phyloP scores from a whole-genome alignment of 2,329 filamentous ascomycete genomes.

The Cercospora berteroae region DNA sequence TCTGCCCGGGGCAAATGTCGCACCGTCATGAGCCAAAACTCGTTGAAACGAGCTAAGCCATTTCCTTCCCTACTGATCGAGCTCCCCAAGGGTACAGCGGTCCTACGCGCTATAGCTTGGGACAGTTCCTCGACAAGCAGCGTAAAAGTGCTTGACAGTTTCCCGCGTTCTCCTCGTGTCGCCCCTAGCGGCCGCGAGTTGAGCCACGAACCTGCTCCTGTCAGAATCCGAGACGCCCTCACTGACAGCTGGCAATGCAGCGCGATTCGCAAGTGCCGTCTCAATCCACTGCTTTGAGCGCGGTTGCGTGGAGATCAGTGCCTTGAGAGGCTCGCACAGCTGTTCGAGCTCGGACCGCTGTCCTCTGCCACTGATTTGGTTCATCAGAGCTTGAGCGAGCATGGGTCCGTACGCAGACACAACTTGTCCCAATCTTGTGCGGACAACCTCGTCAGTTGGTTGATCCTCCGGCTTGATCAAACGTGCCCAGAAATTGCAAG shows the following conservation, averaged over 20 bases:
- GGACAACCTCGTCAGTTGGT: conserved; percentile 23
- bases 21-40: neutral
- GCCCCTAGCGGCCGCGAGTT: conserved; percentile 65
- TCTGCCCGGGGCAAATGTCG: neutral
- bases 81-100: neutral
- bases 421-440: conserved; percentile 35
- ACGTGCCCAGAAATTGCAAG: conserved; percentile 72
- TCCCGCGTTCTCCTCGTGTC: conserved; percentile 60
- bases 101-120: conserved; percentile 19
- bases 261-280: conserved; percentile 52
- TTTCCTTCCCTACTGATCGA: neutral
- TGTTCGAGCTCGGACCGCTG: conserved; percentile 70
- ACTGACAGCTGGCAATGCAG: conserved; percentile 52
- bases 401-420: conserved; percentile 61
- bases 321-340: conserved; percentile 68
- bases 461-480: conserved; percentile 44
- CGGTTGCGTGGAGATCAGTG: conserved; percentile 46
- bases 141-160: conserved; percentile 69
- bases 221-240: conserved; percentile 59
- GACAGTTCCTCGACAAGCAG: conserved; percentile 57
- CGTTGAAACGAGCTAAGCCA: neutral
- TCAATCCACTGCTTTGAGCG: conserved; percentile 48
- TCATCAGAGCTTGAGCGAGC: conserved; percentile 59
- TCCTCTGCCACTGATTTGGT: conserved; percentile 67
- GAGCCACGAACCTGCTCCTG: conserved; percentile 64